Base-by-base conservation (phyloP, 1,139 yeast genomes). In the Geotrichum aggregatum region DNA sequence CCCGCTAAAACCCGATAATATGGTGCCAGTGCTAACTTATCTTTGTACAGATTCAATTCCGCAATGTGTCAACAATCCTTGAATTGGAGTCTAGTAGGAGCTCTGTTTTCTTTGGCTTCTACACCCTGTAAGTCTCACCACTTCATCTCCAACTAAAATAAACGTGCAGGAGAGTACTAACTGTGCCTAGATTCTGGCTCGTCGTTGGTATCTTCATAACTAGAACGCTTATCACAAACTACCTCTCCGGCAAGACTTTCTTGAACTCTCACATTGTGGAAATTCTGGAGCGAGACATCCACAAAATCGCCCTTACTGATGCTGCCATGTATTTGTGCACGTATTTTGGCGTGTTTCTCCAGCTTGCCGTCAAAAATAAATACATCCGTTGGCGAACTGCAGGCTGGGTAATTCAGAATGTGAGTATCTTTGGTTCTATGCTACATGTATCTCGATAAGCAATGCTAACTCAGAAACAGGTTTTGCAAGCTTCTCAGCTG, bases 241-340 rank as follows among this genome's bases (percentile, higher is more conserved):
- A 66, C 52, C 21, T 64, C 6, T 57, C 53, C 22, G 60, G 64
- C 30, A 71, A 73, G 1, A 55, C 60, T 1, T 42, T 70, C 1
- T 63, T 72, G 43, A 72, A 79, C 26, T 75, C 80, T 45, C 78
- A 80, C 30, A 76, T 87, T 30, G 67, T 83, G 36, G 57, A 61
- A 34, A 70, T 79, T 8, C 70, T 88, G 67, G 62, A 72, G 5
- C 72, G 74, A 31, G 91, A 87, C 59, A 51, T 87, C 19, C 58
- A 78, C 54, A 76, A 77, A 58, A 82, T 88, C 28, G 95, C 80
- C 0, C 58, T 83, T 21, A 80, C 87, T 1, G 96, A 88, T 65
- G 67, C 82, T 40, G 66, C 66, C 42, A 84, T 88, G 92, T 88
- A 87, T 63, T 59, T 83, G 30, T 63, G 79, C 16, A 77, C 79